Percentiles rank a stretch among this genome's conserved stretches.
Conservation (phyloP, 805 yeast species). For the Saccharomycopsis selenospora region DNA sequence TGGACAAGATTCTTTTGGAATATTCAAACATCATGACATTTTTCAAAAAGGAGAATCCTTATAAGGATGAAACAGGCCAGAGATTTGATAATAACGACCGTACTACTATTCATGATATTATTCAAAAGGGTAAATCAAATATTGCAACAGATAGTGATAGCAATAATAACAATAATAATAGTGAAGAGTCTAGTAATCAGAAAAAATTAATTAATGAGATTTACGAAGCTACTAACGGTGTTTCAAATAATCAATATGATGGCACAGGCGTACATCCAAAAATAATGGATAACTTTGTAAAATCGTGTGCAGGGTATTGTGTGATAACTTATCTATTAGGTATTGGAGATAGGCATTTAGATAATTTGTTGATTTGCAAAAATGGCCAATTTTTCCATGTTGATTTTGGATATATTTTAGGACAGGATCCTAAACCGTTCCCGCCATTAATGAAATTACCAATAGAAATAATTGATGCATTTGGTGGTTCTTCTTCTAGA, state of each 20-base stretch:
- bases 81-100: slow-evolving; percentile 27
- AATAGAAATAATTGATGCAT: slow-evolving; percentile 92
- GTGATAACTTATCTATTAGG: slow-evolving; percentile 91
- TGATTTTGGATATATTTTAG: slow-evolving; percentile 93
- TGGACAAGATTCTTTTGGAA: slow-evolving; percentile 68
- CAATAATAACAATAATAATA: too few species aligned
- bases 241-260: not conserved
- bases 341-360: slow-evolving; percentile 96
- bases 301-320: slow-evolving; percentile 96
- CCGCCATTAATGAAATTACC: slow-evolving; percentile 98
- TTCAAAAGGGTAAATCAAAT: not conserved
- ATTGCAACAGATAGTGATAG: not conserved
- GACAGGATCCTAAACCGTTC: slow-evolving; percentile 96
- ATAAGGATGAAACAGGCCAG: slow-evolving; percentile 24
- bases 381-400: slow-evolving; percentile 95
- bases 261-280: slow-evolving; percentile 39
- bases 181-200: not conserved
- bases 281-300: slow-evolving; percentile 89
- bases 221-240: not conserved
- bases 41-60: slow-evolving; percentile 56
- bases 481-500: slow-evolving; percentile 87
- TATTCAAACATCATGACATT: slow-evolving; percentile 72
- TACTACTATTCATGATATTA: not conserved
- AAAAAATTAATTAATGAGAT: not conserved
- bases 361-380: slow-evolving; percentile 72